These are phyloP conservation scores for Ophiostoma tasmaniense DNA, from an alignment of 2,329 filamentous ascomycete genomes.

Conservation along the genomic window DNA sequence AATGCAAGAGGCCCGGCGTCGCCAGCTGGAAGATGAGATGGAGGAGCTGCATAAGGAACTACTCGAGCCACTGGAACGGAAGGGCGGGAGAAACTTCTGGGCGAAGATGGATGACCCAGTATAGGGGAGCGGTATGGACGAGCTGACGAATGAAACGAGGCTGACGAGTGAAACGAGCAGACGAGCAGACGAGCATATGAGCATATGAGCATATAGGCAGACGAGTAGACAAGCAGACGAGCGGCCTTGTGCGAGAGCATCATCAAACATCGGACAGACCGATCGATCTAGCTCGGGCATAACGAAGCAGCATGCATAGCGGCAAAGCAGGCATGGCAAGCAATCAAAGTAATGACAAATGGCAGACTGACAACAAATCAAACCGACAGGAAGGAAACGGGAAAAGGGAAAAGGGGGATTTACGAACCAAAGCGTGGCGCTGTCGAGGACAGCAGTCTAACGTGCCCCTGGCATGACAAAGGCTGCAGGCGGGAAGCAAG, in stretches of 20 bases:
- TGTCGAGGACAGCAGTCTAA: conserved; percentile 19
- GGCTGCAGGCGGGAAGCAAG: conserved; percentile 6
- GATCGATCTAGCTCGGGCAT: neutral
- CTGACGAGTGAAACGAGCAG: no score
- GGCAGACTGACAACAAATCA: neutral
- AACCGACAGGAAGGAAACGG: neutral
- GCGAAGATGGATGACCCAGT: neutral
- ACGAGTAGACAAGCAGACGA: neutral
- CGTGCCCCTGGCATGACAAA: conserved; percentile 15
- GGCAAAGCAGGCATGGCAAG: conserved; percentile 1
- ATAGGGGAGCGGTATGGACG: neutral
- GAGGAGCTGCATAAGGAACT: neutral
- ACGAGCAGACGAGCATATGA: neutral
- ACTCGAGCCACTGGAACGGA: conserved; percentile 1
- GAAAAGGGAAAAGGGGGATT: neutral
- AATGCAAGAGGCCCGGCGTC: conserved; percentile 6
- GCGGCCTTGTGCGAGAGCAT: neutral
- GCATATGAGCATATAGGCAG: neutral
- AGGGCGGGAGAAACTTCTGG: neutral
- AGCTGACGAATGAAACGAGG: neutral
- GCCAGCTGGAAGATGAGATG: neutral
- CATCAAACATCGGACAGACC: neutral
- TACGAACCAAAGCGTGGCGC: conserved; percentile 18
- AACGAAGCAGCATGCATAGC: conserved; percentile 2
- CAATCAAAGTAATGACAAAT: neutral